A percentile compares a stretch with the other conserved stretches of the same genome.
Conservation (phyloP, 1,284 basidiomycete genomes). For the Papiliotrema fonsecae region DNA sequence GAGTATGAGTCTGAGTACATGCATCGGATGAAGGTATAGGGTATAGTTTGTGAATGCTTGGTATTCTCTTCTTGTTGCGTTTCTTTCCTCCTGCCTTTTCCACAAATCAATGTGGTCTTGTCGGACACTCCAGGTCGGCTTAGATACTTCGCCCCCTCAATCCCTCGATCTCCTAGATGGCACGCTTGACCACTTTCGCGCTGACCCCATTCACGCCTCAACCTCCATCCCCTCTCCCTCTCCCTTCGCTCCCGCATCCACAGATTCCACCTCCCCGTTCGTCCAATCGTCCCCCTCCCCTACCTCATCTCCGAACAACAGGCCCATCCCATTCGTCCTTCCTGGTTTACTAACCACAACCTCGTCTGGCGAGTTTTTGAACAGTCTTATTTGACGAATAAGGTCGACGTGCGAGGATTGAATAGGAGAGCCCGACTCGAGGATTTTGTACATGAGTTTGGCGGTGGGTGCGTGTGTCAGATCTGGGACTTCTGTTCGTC, state of each 20-base stretch:
- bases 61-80: too few species aligned
- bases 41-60: too few species aligned
- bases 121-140: too few species aligned
- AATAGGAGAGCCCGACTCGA: constrained; percentile 57
- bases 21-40: too few species aligned
- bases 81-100: too few species aligned
- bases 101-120: too few species aligned
- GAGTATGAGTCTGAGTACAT: too few species aligned
- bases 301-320: constrained; percentile 20
- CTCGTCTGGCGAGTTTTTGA: constrained; percentile 20
- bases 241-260: too few species aligned
- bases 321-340: constrained; percentile 29
- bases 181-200: not conserved
- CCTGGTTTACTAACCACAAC: constrained; percentile 27
- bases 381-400: constrained; percentile 37
- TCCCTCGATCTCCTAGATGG: too few species aligned
- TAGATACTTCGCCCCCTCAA: too few species aligned
- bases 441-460: constrained; percentile 69
- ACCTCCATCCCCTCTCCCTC: too few species aligned
- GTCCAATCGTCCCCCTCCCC: constrained; percentile 28
- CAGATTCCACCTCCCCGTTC: constrained; percentile 1
- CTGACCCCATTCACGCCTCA: not conserved
- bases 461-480: constrained; percentile 70
- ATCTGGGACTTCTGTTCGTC: constrained; percentile 68
- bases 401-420: constrained; percentile 63